phyloP scores from a whole-genome alignment of 371 early-diverging fungal species.

The Scutellospora calospora region DNA sequence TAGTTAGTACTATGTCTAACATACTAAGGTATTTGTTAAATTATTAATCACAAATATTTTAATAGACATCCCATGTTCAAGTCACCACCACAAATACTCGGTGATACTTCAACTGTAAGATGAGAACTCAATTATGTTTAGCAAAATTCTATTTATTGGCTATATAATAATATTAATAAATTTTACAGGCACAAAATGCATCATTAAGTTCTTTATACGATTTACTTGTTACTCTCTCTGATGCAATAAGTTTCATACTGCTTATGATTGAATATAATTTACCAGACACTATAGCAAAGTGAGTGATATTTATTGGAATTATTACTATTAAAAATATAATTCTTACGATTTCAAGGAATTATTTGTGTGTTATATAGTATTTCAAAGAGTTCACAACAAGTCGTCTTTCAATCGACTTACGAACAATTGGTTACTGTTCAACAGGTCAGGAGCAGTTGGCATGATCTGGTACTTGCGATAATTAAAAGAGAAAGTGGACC shows the following conservation, averaged over 20 bases:
- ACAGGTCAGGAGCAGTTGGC: conserved; percentile 33
- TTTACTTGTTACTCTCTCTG: conserved; percentile 22
- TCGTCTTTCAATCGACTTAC: conserved; percentile 25
- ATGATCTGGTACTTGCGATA: conserved; percentile 43
- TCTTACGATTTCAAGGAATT: background rate
- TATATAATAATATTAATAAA: background rate
- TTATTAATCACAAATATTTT: background rate
- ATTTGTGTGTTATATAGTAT: conserved; percentile 13
- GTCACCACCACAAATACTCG: background rate
- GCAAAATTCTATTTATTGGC: background rate
- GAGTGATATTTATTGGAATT: background rate
- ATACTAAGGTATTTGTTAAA: background rate
- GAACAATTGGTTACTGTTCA: conserved; percentile 27
- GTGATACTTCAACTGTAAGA: background rate
- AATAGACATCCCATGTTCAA: conserved; percentile 15
- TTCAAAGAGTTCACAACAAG: background rate
- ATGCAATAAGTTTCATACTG: conserved; percentile 36
- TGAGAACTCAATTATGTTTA: too few relatives aligned
- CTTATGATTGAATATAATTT: conserved; percentile 41
- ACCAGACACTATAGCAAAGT: conserved; percentile 33
- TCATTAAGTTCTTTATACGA: conserved; percentile 31
- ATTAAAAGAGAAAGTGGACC: conserved; percentile 39
- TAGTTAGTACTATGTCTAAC: background rate
- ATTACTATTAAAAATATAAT: background rate
- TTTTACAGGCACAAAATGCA: background rate